phyloP scores from a whole-genome alignment of 768 basidiomycete genomes.

The Tulasnella calospora region DNA sequence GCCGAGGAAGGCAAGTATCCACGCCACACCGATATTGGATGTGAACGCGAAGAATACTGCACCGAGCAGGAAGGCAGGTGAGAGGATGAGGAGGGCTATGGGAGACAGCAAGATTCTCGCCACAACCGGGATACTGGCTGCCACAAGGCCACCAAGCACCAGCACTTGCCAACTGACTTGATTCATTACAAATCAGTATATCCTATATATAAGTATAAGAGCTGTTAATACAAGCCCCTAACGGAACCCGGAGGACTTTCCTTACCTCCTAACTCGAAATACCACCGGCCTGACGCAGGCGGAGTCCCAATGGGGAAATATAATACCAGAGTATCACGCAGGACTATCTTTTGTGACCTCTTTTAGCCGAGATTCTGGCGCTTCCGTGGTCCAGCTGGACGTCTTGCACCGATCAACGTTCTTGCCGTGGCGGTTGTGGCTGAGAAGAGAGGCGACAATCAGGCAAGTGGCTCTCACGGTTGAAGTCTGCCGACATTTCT shows the following conservation, averaged over 20 bases:
- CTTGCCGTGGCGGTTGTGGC: conserved; percentile 2
- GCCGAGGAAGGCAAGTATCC: conserved; percentile 29
- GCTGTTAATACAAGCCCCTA: background rate
- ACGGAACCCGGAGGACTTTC: background rate
- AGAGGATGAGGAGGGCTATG: conserved; percentile 31
- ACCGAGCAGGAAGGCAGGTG: conserved; percentile 28
- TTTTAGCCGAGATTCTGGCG: background rate
- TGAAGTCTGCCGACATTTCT: background rate
- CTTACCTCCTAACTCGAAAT: background rate
- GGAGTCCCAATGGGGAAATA: background rate
- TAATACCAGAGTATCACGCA: background rate
- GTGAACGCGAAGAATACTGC: conserved; percentile 27
- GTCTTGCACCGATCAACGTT: background rate
- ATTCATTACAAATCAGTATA: background rate
- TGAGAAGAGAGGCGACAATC: background rate
- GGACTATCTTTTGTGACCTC: background rate
- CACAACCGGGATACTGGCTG: conserved; percentile 31
- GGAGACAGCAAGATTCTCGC: conserved; percentile 33
- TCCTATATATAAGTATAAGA: background rate
- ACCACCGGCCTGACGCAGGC: background rate
- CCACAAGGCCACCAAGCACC: conserved; percentile 9
- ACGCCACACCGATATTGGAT: conserved; percentile 30
- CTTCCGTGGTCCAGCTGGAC: no score
- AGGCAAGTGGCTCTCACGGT: background rate
- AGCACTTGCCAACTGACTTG: background rate